Evolutionary conservation across 2,329 filamentous ascomycete genomes (phyloP).

Genomic region (Metarhizium anisopliae): DNA sequence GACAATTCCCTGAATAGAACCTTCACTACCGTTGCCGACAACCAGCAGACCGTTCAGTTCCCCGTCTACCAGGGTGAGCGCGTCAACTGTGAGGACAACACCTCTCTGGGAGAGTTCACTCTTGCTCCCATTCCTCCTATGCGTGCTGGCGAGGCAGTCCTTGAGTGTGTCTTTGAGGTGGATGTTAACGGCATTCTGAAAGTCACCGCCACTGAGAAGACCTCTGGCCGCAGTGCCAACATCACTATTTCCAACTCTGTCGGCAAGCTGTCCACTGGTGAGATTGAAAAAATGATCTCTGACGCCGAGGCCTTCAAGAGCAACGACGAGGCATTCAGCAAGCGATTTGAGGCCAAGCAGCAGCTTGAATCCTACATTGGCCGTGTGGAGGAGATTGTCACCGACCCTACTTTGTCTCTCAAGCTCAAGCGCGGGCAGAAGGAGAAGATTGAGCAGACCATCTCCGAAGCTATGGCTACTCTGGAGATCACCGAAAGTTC

Average conservation of each 20-base stretch:
- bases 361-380: slow-evolving; percentile 98
- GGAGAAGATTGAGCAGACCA: slow-evolving; percentile 97
- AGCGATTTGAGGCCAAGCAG: slow-evolving; percentile 98
- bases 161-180: slow-evolving; percentile 98
- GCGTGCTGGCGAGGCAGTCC: slow-evolving; percentile 90
- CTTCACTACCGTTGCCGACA: slow-evolving; percentile 77
- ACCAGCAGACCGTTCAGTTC: slow-evolving; percentile 66
- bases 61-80: slow-evolving; percentile 93
- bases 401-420: slow-evolving; percentile 87
- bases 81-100: slow-evolving; percentile 98
- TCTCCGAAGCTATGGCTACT: slow-evolving; percentile 95
- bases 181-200: slow-evolving; percentile 99
- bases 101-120: slow-evolving; percentile 93
- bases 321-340: slow-evolving; percentile 97
- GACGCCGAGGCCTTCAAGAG: slow-evolving; percentile 98
- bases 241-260: slow-evolving; percentile 99
- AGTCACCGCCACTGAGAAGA: slow-evolving; percentile 98
- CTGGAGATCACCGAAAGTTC: slow-evolving; percentile 89
- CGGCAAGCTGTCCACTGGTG: slow-evolving; percentile 86
- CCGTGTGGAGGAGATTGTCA: slow-evolving; percentile 97
- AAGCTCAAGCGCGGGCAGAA: slow-evolving; percentile 99
- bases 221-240: slow-evolving; percentile 93
- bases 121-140: slow-evolving; percentile 79
- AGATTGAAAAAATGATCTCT: slow-evolving; percentile 98
- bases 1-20: slow-evolving; percentile 31